Percentiles rank a stretch among this genome's conserved stretches.
Conservation (phyloP, 495 filamentous ascomycete species). For the Margaritispora aquatica region DNA sequence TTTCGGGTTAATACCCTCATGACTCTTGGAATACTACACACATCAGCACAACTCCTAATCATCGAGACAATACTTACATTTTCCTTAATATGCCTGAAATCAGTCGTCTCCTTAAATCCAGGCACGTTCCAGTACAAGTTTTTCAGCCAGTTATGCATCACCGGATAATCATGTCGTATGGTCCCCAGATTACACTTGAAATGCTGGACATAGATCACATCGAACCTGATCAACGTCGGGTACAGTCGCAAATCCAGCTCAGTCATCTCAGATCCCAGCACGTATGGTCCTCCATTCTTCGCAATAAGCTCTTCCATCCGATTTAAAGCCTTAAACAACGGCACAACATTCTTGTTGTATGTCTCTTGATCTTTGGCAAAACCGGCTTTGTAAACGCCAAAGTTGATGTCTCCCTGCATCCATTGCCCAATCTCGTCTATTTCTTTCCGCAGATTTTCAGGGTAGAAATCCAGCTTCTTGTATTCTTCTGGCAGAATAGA, state of each 20-base stretch:
- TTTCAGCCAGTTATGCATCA: conserved; percentile 60
- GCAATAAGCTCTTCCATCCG: conserved; percentile 59
- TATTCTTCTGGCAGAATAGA: conserved; percentile 56
- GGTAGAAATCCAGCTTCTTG: conserved; percentile 56
- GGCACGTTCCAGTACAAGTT: conserved; percentile 63
- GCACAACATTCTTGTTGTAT: conserved; percentile 63
- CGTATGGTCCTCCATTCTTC: conserved; percentile 50
- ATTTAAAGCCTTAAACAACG: conserved; percentile 69
- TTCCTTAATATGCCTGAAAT: conserved; percentile 56
- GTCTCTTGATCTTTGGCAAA: conserved; percentile 60
- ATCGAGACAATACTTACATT: conserved; percentile 32
- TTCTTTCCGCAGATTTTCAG: conserved; percentile 44
- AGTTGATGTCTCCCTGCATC: conserved; percentile 82
- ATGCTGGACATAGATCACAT: conserved; percentile 83
- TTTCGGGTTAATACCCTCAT: conserved; percentile 40
- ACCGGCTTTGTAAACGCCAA: conserved; percentile 65
- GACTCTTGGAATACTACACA: conserved; percentile 42
- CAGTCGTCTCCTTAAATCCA: conserved; percentile 57
- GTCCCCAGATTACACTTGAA: conserved; percentile 89
- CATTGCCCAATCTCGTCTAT: conserved; percentile 77
- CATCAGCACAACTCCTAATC: not conserved
- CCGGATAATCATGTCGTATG: conserved; percentile 72
- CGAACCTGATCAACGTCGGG: conserved; percentile 80
- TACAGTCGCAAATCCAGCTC: conserved; percentile 74
- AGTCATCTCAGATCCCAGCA: conserved; percentile 62